Evolutionary conservation across 75 land plant species (phyloP), one percentile per base, ranked within the genome.

Genomic region (Pinus taeda): DNA sequence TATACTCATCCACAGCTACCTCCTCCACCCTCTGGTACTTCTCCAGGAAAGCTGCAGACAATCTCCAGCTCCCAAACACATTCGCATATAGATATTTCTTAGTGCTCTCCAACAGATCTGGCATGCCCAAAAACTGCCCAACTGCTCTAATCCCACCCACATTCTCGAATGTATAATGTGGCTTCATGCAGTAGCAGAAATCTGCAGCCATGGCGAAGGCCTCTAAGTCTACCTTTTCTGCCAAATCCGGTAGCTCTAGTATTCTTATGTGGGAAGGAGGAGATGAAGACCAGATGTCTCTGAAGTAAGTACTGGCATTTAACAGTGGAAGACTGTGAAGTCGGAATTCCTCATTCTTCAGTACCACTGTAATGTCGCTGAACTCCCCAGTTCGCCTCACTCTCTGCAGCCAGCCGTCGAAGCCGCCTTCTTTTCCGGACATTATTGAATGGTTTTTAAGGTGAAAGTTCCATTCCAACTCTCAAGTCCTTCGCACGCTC

Each of bases 331-430:
- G 78, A 77, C 78, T 85, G 57, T 85, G 87, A 6, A 85, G 85
- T 12, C 63, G 75, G 45, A 85, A 85, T 30, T 82, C 87, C 4
- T 82, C 77, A 37, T 81, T 81, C 20, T 79, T 74, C 7, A 85
- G 59, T 6, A 57, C 20, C 33, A 85, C 84, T 18, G 66, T 78
- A 9, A 85, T 72, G 71, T 85, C 87, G 75, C 87, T 85, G 81
- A 72, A 81, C 77, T 85, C 87, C 74, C 87, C 87, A 13, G 85
- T 85, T 57, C 37, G 20, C 20, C 87, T 59, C n/a, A 85, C 81
- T 58, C 87, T 63, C 57, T 82, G 87, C 36, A 85, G 81, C 87
- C 87, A 85, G 9, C 81, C 85, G 26, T 36, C 69, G 71, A 84
- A 82, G 76, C 76, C 49, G 22, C 70, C 75, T 60, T 78, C 85